phyloP scores from a whole-genome alignment of 176 grass and related monocot genomes.

The Olyra latifolia region DNA sequence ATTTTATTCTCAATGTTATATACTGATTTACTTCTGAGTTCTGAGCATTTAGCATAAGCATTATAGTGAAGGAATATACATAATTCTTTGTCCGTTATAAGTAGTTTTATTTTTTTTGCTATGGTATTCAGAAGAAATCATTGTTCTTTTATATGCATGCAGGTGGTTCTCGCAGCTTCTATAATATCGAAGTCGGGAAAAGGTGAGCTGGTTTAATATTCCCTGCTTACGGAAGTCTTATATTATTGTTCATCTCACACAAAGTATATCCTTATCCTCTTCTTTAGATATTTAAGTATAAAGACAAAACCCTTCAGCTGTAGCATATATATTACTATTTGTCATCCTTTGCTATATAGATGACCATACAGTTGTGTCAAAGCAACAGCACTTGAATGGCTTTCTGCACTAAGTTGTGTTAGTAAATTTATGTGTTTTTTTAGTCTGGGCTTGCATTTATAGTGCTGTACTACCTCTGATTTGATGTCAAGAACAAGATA shows the following conservation, averaged over 20 bases:
- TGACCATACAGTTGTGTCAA: background rate
- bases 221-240: background rate
- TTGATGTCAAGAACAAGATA: slow-evolving; percentile 6
- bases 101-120: background rate
- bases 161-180: slow-evolving; percentile 84
- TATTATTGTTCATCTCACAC: background rate
- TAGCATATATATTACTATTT: slow-evolving; percentile 7
- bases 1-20: slow-evolving; percentile 9
- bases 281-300: background rate
- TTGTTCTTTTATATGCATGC: slow-evolving; percentile 25
- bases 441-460: background rate
- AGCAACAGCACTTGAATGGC: background rate
- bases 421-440: slow-evolving; percentile 7
- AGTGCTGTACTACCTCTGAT: background rate
- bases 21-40: background rate
- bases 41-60: background rate
- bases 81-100: slow-evolving; percentile 5
- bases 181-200: slow-evolving; percentile 77
- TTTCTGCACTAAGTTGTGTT: background rate
- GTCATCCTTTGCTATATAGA: background rate
- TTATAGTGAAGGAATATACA: background rate
- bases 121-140: slow-evolving; percentile 1
- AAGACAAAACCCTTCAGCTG: background rate
- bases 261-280: background rate
- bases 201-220: slow-evolving; percentile 49